Evolutionary conservation across 2,329 filamentous ascomycete genomes (phyloP), one percentile per base, ranked within the genome.

Genomic region (Rhynchosporium graminicola): DNA sequence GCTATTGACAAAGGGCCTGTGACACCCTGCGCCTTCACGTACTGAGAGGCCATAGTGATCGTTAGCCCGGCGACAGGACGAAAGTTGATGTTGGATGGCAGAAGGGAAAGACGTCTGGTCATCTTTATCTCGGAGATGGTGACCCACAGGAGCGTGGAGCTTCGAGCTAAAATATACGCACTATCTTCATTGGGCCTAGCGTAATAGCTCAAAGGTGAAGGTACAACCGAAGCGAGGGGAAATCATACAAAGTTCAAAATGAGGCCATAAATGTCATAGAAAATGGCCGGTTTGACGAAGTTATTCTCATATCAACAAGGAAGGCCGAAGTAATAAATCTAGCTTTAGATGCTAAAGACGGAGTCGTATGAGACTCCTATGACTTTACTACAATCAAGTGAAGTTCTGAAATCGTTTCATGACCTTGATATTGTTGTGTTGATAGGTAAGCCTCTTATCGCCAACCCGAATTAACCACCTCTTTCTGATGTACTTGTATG

Each of bases 1-100:
- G 82, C 80, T 12, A 82, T 83, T 26, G 92, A 96, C 43, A 99
- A 91, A 52, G 95, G 89, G 70, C 88, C 88, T 63, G 92, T 97
- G 52, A 96, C 85, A 72, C 94, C 94, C 50, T 69, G 63, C 57
- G 63, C 69, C 64, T 69, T 72, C 15, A 63, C 57, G 42, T 63
- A 65, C 63, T 62, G 59, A 65, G 68, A 60, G 58, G 72, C 70
- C 73, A 75, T 74, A 33, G 42, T 63, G 64, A 65, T 59, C 36
- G 40, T 61, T 54, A 43, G 57, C 3, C 57, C 26, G 28, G 15
- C 36, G 46, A 31, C 29, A 40, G 20, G 9, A 29, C 33, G n/a
- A 33, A 15, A 57, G 15, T 46, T 40, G 55, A 10, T n/a, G n/a
- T 58, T 58, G 31, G 31, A 20, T 2, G 54, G 15, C 43, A 51